Evolutionary conservation across 495 filamentous ascomycete genomes (phyloP), one percentile per base, ranked within the genome.

Genomic region (Talaromyces stipitatus): DNA sequence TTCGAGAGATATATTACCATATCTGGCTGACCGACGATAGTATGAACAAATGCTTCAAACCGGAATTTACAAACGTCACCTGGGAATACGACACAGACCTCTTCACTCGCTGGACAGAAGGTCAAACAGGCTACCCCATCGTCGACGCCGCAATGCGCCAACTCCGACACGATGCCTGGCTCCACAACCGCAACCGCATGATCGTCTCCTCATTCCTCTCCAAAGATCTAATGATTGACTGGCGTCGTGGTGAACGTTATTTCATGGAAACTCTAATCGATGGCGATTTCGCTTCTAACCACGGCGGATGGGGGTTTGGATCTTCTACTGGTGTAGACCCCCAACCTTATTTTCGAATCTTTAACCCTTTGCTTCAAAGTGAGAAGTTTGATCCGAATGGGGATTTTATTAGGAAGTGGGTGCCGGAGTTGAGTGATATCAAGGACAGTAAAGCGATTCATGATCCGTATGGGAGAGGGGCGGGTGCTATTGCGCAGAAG

Each of bases 41-140:
- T 68, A 96, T 96, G 92, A 88, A 88, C 73, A 96, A 94, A 62
- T 88, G 91, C 11, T 96, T 92, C 79, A 96, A 96, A 63, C 85
- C 86, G 30, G 87, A 90, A 62, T 92, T 88, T 71, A 82, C 89
- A 43, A 83, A 91, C 61, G 88, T 96, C 58, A 67, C 82, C 33
- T 95, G 90, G 92, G 86, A 89, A 48, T 92, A 92, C 67, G 70
- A 88, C 66, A 45, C 69, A 3, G 75, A 79, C 2, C 68, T 76
- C 27, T 96, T 97, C 76, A 58, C 72, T 14, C 81, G 82, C 28
- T 97, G 92, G 92, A 83, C 82, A 54, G 69, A 81, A 14, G 92
- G 92, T 23, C 80, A 73, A 41, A 96, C 92, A 0, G 92, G 91
- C 0, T 92, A 78, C 64, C 91, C 92, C 0, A 86, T 96, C 63